Conservation (phyloP, 208 protist species). For the Histomonas meleagridis region DNA sequence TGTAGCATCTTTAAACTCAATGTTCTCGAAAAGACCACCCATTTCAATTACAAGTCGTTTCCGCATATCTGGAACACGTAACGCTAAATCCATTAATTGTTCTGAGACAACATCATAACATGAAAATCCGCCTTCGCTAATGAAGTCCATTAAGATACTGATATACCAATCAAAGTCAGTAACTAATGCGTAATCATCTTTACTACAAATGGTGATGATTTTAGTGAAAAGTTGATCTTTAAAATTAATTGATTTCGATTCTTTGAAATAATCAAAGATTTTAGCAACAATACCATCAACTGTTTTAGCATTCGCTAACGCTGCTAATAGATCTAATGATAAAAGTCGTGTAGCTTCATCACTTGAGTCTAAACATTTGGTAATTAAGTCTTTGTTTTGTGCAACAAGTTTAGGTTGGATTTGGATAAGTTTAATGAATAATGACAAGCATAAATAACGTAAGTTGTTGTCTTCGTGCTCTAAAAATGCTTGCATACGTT, state of each 20-base stretch:
- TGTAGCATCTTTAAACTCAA: background rate
- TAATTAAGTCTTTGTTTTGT: slow-evolving; percentile 17
- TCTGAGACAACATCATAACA: background rate
- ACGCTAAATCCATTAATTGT: background rate
- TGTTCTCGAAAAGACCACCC: background rate
- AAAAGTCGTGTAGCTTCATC: background rate
- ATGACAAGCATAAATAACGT: background rate
- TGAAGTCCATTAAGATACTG: background rate
- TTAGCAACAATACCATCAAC: slow-evolving; percentile 26
- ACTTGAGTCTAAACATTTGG: background rate
- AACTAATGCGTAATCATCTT: background rate
- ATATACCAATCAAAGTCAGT: slow-evolving; percentile 27
- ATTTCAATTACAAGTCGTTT: background rate
- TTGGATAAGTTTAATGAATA: slow-evolving; percentile 9
- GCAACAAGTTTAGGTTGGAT: slow-evolving; percentile 32
- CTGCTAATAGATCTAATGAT: background rate
- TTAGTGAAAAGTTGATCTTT: background rate
- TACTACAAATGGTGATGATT: background rate
- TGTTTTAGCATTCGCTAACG: slow-evolving; percentile 1
- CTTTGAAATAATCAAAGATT: slow-evolving; percentile 15
- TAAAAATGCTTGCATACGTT: slow-evolving; percentile 11
- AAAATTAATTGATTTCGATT: background rate
- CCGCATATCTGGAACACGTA: background rate
- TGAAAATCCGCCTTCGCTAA: background rate
- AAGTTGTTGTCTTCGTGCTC: background rate